phyloP scores from a whole-genome alignment of 2,329 filamentous ascomycete genomes.

The Alternaria metachromatica region DNA sequence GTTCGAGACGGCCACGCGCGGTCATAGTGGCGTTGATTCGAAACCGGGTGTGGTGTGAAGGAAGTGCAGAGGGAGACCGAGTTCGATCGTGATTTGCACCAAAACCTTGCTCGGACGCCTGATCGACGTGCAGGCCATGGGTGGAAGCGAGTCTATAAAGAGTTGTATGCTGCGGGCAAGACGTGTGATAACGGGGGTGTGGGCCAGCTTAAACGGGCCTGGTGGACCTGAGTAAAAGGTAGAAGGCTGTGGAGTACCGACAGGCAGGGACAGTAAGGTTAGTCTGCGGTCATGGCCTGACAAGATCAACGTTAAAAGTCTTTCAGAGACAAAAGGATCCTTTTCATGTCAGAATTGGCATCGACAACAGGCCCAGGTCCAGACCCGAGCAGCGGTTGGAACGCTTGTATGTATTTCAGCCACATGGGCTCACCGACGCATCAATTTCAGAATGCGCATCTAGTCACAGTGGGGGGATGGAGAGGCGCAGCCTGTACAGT shows the following conservation, averaged over 20 bases:
- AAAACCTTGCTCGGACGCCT: not conserved
- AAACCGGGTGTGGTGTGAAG: not conserved
- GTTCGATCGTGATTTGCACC: not conserved
- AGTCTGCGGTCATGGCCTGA: not conserved
- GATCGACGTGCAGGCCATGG: constrained; percentile 3
- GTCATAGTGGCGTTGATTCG: constrained; percentile 1
- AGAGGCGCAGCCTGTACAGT: constrained; percentile 3
- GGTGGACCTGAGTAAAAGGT: constrained; percentile 2
- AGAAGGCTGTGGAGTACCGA: not conserved
- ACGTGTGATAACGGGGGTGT: constrained; percentile 4
- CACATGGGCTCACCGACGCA: not conserved
- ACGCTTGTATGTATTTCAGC: not conserved
- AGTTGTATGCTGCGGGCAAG: not conserved
- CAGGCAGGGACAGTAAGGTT: not conserved
- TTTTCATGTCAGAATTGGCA: not conserved
- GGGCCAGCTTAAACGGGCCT: not conserved
- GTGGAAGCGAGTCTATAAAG: constrained; percentile 2
- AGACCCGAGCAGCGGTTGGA: not conserved
- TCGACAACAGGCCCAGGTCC: not conserved
- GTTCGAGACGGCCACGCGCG: not conserved
- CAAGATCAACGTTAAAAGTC: not conserved
- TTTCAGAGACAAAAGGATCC: not conserved
- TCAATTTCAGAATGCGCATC: not conserved
- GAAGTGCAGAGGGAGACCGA: not conserved
- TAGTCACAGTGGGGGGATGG: not conserved